Conservation (phyloP, 352 stramenopile genomes). For the Pythium guiyangense region DNA sequence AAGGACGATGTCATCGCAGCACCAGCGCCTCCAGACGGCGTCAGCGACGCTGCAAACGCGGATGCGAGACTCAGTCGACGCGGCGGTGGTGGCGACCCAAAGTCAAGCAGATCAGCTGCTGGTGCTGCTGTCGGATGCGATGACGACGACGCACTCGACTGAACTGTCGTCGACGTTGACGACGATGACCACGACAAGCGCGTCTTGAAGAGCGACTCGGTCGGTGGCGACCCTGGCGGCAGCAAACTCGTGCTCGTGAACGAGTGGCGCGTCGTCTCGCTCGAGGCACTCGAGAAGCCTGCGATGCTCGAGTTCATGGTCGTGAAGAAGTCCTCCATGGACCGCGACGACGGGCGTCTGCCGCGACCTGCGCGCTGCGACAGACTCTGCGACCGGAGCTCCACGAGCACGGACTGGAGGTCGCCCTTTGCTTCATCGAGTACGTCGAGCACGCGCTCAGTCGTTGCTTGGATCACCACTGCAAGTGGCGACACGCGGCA, state of each 20-base stretch:
- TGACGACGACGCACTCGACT: no score
- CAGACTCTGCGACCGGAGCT: slow-evolving; percentile 57
- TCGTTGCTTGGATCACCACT: slow-evolving; percentile 79
- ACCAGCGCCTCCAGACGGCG: not conserved
- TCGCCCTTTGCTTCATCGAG: slow-evolving; percentile 73
- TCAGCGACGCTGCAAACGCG: slow-evolving; percentile 3
- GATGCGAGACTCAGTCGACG: slow-evolving; percentile 15
- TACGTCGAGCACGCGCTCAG: slow-evolving; percentile 55
- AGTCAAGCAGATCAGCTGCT: slow-evolving; percentile 11
- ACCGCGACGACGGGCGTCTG: slow-evolving; percentile 47
- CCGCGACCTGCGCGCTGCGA: slow-evolving; percentile 26
- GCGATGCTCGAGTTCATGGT: slow-evolving; percentile 54
- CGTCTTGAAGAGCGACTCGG: slow-evolving; percentile 7
- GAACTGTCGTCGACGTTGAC: not conserved
- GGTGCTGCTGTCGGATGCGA: not conserved
- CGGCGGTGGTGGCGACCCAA: slow-evolving; percentile 6
- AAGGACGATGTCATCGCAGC: not conserved
- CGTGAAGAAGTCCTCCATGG: slow-evolving; percentile 64
- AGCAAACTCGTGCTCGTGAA: slow-evolving; percentile 25
- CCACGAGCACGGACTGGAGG: slow-evolving; percentile 45
- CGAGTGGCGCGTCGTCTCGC: slow-evolving; percentile 3
- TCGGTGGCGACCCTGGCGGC: slow-evolving; percentile 27
- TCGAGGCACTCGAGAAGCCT: slow-evolving; percentile 9
- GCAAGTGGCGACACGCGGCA: slow-evolving; percentile 3
- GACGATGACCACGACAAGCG: slow-evolving; percentile 12